Conservation (phyloP, 2,329 filamentous ascomycete genomes). For the Fusarium secorum region DNA sequence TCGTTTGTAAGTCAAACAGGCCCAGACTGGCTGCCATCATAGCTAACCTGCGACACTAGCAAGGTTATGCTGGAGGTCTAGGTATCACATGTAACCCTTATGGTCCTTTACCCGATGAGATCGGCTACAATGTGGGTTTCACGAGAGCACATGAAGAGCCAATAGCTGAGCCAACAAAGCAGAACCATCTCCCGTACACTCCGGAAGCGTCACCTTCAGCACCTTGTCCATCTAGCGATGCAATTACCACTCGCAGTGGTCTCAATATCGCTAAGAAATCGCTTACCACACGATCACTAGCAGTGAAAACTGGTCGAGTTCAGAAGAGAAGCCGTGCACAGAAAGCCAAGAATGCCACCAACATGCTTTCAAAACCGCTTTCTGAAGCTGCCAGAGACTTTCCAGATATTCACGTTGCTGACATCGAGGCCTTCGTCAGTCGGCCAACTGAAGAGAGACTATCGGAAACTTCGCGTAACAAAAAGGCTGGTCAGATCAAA, state of each 20-base stretch:
- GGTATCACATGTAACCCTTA: conserved; percentile 24
- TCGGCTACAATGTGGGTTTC: conserved; percentile 33
- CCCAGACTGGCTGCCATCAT: neutral
- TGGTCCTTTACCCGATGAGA: conserved; percentile 33
- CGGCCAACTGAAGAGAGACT: conserved; percentile 71
- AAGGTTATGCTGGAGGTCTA: conserved; percentile 19
- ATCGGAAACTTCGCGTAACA: conserved; percentile 69
- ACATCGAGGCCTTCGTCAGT: conserved; percentile 84
- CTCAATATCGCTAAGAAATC: conserved; percentile 42
- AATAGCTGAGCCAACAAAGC: neutral
- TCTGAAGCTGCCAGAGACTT: conserved; percentile 74
- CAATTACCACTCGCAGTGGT: conserved; percentile 51
- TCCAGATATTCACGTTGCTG: conserved; percentile 68
- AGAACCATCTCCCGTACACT: conserved; percentile 46
- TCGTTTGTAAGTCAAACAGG: conserved; percentile 30
- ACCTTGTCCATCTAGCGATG: conserved; percentile 20
- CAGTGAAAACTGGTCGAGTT: conserved; percentile 33
- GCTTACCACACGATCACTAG: conserved; percentile 7
- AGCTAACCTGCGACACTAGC: neutral
- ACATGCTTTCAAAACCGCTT: conserved; percentile 70
- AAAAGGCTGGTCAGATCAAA: conserved; percentile 80
- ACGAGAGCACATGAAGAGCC: neutral
- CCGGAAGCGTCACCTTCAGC: conserved; percentile 62
- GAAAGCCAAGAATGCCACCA: conserved; percentile 45
- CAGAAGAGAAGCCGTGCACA: conserved; percentile 43